Conservation (phyloP, 176 grass and related monocot species). For the Rhynchospora breviuscula region DNA sequence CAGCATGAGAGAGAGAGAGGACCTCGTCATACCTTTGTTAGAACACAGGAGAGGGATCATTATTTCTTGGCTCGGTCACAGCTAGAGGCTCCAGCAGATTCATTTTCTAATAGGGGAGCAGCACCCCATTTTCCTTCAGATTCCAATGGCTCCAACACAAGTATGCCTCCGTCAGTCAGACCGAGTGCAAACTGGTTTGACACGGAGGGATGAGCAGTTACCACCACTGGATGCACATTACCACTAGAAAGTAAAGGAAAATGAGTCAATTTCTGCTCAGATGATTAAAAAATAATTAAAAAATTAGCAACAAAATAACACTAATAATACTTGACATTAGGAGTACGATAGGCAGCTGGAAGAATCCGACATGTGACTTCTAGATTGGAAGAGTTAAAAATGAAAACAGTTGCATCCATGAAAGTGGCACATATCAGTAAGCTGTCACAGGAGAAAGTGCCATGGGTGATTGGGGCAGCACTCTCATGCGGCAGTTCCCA, state of each 20-base stretch:
- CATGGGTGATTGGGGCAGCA: constrained; percentile 63
- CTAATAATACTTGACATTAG: constrained; percentile 58
- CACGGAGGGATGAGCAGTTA: constrained; percentile 74
- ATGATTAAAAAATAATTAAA: no score
- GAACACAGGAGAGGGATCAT: constrained; percentile 15
- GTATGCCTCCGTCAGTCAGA: constrained; percentile 71
- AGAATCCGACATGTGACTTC: constrained; percentile 79
- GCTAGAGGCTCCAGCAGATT: constrained; percentile 27
- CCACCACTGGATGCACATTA: constrained; percentile 51
- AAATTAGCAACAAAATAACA: no score
- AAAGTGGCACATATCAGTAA: constrained; percentile 89
- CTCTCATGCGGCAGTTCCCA: constrained; percentile 22
- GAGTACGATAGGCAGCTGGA: constrained; percentile 70
- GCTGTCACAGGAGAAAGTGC: constrained; percentile 94
- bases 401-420: constrained; percentile 78
- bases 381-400: constrained; percentile 78
- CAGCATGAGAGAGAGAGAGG: no score
- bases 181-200: constrained; percentile 89
- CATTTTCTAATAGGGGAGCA: constrained; percentile 71
- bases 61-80: no score
- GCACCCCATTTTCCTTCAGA: constrained; percentile 95
- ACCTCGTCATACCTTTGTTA: constrained; percentile 49
- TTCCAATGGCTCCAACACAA: constrained; percentile 79
- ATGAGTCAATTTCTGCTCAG: constrained; percentile 17
- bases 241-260: constrained; percentile 35